Evolutionary conservation across 2,329 filamentous ascomycete species (phyloP), one percentile per base, ranked within the genome.

Genomic region (Pseudodiploospora longispora): DNA sequence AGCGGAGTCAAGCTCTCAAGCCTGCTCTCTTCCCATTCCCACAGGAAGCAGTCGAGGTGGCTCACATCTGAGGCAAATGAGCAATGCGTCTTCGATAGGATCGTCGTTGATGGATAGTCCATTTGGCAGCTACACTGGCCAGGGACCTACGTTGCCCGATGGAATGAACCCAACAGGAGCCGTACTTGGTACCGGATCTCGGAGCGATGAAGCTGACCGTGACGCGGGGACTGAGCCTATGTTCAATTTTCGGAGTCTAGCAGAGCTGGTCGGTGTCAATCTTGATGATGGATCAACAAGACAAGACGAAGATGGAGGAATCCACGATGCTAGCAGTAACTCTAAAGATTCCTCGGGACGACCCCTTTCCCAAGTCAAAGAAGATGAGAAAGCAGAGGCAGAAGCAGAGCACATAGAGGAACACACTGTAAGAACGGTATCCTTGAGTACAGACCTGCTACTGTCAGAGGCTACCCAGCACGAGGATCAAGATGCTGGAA

Each of bases 221-320:
- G 74, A 76, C 27, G 68, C 72, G 4, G 70, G 73, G 10, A 51
- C 69, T 43, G 90, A 96, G 59, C 80, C 88, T 3, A 80, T 95
- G 77, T 93, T 95, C 65, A 96, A 95, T 62, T 96, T 96, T 59
- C 76, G 82, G 44, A 95, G 88, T 53, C 68, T 97, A 27, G 86
- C 87, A 2, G 86, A 87, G 49, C 87, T 94, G 61, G 86, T 96
- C 30, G 86, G 83, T 0, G 80, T 79, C 6, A 71, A 76, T 38
- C 66, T 80, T 31, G 75, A 79, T 36, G 61, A 72, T 34, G 70
- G 52, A 6, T 48, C 69, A 1, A 37, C 50, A 43, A 51, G 61
- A 46, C 55, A 56, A 41, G 43, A 60, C 37, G 56, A 64, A 34
- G 52, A 54, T 0, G 59, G 52, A 2, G 19, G 19, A 19, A 19